Base-by-base conservation (phyloP, 2,329 filamentous ascomycete species). In the Penicillium aurantiogriseum region DNA sequence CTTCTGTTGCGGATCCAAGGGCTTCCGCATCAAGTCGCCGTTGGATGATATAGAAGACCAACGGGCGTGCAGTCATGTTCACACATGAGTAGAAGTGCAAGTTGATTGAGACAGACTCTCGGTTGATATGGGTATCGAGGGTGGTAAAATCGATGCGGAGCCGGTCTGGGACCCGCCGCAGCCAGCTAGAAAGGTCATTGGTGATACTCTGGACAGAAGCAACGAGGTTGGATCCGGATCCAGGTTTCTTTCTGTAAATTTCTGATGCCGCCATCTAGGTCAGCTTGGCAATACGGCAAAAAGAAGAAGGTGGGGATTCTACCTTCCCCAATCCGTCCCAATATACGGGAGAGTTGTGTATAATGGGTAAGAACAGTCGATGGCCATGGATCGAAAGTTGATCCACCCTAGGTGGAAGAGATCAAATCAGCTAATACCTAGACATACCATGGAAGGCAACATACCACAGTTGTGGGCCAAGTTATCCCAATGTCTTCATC, bases 41-140 rank as follows among this genome's bases (percentile, higher is more conserved):
- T 64, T 82, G 79, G 8, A 83, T 80, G 3, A 84, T 77, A 59
- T 83, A 78, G 58, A 83, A 83, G 0, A 85, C 73, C 25, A 84
- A 69, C 1, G 82, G 82, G 5, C 82, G 72, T 0, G 78, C 80
- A 0, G 81, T 82, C 81, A 85, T 84, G 62, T 83, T 83, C 63
- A 84, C 78, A 64, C 82, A 84, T 43, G 83, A 81, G 58, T 83
- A 83, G 61, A 83, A 84, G 61, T 85, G 82, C 23, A 83, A 68
- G 52, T 81, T 79, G 4, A 79, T 80, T 1, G 80, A 82, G 5
- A 83, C 79, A 10, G 75, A 77, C 67, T 83, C 81, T 13, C 81
- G 79, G 40, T 76, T 77, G 44, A 80, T 76, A 35, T 69, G 67
- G 5, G 63, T 61, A 54, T 76, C 75, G 7, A 81, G 73, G 3